These are phyloP conservation scores for Sporisorium iseilematis-ciliati DNA, from an alignment of 1,284 basidiomycete genomes.

Conservation along the genomic window DNA sequence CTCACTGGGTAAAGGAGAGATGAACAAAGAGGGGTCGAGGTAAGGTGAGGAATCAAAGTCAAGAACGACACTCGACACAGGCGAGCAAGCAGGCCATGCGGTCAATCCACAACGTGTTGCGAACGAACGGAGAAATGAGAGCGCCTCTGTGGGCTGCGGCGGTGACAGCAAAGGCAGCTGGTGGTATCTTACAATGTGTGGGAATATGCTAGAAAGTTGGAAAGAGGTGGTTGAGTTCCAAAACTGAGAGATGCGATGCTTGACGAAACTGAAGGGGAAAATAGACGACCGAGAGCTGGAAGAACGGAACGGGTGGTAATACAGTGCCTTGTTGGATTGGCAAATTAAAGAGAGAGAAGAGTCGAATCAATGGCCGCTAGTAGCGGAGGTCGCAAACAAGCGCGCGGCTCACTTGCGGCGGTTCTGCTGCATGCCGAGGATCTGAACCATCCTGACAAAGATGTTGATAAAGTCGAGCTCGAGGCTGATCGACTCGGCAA, in stretches of 20 bases:
- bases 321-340: conserved; percentile 19
- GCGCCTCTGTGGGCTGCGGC: conserved; percentile 6
- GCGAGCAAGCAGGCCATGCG: conserved; percentile 11
- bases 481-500: conserved; percentile 80
- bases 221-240: conserved; percentile 21
- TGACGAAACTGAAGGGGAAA: conserved; percentile 11
- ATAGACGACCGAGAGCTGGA: not conserved
- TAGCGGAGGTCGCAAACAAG: not conserved
- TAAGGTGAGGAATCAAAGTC: not conserved
- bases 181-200: conserved; percentile 43
- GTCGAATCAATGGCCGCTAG: not conserved
- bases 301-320: conserved; percentile 24
- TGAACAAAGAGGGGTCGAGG: not conserved
- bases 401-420: conserved; percentile 55
- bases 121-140: not conserved
- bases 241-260: conserved; percentile 23
- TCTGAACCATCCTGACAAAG: conserved; percentile 81
- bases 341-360: not conserved
- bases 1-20: conserved; percentile 1
- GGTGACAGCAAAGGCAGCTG: conserved; percentile 13
- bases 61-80: conserved; percentile 29
- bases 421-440: conserved; percentile 75
- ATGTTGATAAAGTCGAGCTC: conserved; percentile 86
- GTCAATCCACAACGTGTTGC: too few species aligned
- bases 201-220: not conserved